Base-by-base conservation (phyloP, 805 yeast genomes). In the Ogataea ganodermae region DNA sequence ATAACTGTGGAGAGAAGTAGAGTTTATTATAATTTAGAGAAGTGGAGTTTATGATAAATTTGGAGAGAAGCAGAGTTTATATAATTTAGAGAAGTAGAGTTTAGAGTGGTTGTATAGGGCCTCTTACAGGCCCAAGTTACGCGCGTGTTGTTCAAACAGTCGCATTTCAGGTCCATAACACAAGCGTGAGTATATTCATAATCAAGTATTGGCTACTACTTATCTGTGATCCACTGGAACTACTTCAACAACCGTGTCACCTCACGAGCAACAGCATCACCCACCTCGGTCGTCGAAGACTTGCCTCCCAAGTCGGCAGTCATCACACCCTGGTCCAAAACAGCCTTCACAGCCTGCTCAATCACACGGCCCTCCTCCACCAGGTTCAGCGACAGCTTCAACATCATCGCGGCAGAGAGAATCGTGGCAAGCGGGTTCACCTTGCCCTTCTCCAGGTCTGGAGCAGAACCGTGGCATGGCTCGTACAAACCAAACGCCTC, bases 401-500 rank as follows among this genome's bases (percentile, higher is more conserved):
- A 79, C 98, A 94, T 94, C 96, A 94, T 87, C 26, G 98, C 98
- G 10, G 89, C 96, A 21, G 97, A 90, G 62, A 94, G 78, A 59
- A 92, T 91, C 20, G 97, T 89, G 44, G 98, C 99, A 48, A 92
- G 71, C 44, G 99, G 99, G 72, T 92, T 92, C 49, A 91, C 99
- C 72, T 88, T 86, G 67, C 89, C 89, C 50, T 72, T 74, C 44
- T 84, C 83, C 65, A 92, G 81, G 69, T 92, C 99, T 44, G 99
- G 99, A 28, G 99, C 99, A 39, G 97, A 86, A 40, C 99, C 99
- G 68, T 92, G 99, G 66, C 97, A 92, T 57, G 99, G 98, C 74
- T 94, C 99, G 68, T 94, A 94, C 55, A 94, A 76, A 49, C 99
- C 99, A 65, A 94, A 91, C 0, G 98, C 98, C 42, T 79, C 74